Evolutionary conservation across 768 basidiomycete genomes (phyloP), one percentile per base, ranked within the genome.

Genomic region (Pisolithus microcarpus): DNA sequence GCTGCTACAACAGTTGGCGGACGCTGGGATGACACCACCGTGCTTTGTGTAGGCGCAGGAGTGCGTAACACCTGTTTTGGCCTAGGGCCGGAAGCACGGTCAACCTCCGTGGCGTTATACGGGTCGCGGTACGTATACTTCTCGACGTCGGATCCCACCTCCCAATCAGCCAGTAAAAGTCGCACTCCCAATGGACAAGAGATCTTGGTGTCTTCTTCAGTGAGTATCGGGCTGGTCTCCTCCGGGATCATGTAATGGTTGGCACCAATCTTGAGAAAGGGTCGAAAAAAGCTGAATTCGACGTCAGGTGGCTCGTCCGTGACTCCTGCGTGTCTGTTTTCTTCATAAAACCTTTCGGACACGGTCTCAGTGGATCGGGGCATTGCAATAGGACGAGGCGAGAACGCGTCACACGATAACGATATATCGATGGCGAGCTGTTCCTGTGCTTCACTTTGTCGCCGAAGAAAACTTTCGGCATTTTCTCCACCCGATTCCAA

Each of bases 141-240:
- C 2, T 70, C 64, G 4, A 80, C 78, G 62, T 81, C 70, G 2
- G 67, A 55, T 11, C 83, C 80, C 21, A 78, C 53, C 46, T 78
- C 72, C 88, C 88, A 91, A 39, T 85, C 84, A 50, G 76, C 74
- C 50, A 91, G 64, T 38, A 91, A 71, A 19, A 82, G 70, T 26
- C 82, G 74, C 9, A 84, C 80, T 3, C 84, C 84, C 3, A 74
- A 63, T 0, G 81, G 75, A 55, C 61, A 66, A 28, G 61, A 60
- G 18, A 74, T 55, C 24, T 56, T 52, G 11, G 52, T 24, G 15
- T 61, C 56, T 15, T 58, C 53, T 19, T 51, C 40, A 5, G 38
- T n/a, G 19, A 52, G 46, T 38, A 38, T 19, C 5, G 57, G 58
- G 26, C 46, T 54, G 15, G 65, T 64, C 13, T 62, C 57, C 10